These are phyloP conservation scores for Apiospora phragmitis DNA, from an alignment of 2,329 filamentous ascomycete genomes.

Conservation along the genomic window DNA sequence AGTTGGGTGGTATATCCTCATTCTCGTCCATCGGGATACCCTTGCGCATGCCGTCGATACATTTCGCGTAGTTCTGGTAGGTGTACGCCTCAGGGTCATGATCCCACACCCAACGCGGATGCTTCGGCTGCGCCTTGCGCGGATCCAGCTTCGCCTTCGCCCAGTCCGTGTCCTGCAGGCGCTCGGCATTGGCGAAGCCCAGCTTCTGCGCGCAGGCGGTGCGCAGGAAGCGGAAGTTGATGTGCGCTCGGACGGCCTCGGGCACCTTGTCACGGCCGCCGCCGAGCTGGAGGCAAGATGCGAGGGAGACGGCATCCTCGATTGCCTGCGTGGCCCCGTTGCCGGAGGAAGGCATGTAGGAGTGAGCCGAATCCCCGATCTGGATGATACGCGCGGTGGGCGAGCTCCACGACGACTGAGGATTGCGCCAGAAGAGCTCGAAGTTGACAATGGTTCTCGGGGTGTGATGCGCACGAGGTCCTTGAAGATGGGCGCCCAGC, in stretches of 20 bases:
- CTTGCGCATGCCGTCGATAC: slow-evolving; percentile 17
- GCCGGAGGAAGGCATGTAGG: slow-evolving; percentile 35
- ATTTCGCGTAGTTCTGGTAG: slow-evolving; percentile 27
- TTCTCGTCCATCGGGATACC: slow-evolving; percentile 8
- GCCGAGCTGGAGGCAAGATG: slow-evolving; percentile 30
- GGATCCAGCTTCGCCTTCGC: slow-evolving; percentile 11
- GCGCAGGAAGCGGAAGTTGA: slow-evolving; percentile 30
- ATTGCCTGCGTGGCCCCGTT: slow-evolving; percentile 39
- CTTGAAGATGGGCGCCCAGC: slow-evolving; percentile 17
- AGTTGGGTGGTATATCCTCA: slow-evolving; percentile 6
- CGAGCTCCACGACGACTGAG: slow-evolving; percentile 33
- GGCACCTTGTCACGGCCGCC: slow-evolving; percentile 25
- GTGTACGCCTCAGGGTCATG: slow-evolving; percentile 34
- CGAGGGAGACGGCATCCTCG: slow-evolving; percentile 36
- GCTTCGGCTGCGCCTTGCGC: slow-evolving; percentile 15
- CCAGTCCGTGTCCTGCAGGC: slow-evolving; percentile 47
- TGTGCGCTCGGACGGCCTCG: slow-evolving; percentile 28
- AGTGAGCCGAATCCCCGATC: slow-evolving; percentile 37
- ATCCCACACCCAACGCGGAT: slow-evolving; percentile 24
- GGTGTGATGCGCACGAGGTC: slow-evolving; percentile 24
- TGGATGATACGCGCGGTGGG: slow-evolving; percentile 31
- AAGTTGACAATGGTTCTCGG: slow-evolving; percentile 39
- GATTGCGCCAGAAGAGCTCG: slow-evolving; percentile 36
- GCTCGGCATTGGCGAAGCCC: slow-evolving; percentile 40
- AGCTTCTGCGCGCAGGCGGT: slow-evolving; percentile 48